Evolutionary conservation across 192 early-diverging fungal genomes (phyloP), one percentile per base, ranked within the genome.

Genomic region (Backusella australiensis): DNA sequence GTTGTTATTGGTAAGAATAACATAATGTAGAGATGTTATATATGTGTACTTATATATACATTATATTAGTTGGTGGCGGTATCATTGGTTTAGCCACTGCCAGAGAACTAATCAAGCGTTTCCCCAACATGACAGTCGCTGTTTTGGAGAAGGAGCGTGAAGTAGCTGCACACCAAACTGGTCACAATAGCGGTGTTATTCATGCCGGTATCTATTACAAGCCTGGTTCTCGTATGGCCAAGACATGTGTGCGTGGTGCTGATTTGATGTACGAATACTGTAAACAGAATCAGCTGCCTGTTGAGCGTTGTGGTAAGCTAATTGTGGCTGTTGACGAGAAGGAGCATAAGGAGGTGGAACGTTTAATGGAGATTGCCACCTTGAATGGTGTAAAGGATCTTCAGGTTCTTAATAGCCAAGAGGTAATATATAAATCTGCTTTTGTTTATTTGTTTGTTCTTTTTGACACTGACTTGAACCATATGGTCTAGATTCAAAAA

Each of bases 261-360:
- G 73, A 81, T 11, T 67, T 90, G 36, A 78, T 90, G 77, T 88
- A 90, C 53, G 74, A 80, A 17, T 82, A 80, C 39, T 88, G 85
- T 70, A 72, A 75, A 66, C 72, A 80, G 11, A 56, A 87, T 42
- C 32, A 79, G 23, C 76, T 90, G 34, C 83, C 85, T 3, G 82
- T 81, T 19, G 52, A 74, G 69, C 69, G 82, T 23, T 83, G 82
- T 72, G 85, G 85, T 34, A 90, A 90, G 72, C 81, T 86, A 74
- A 86, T 90, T 67, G 87, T 90, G 1, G 86, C 84, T 39, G 65
- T 67, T 1, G 65, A 65, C 8, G 76, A 63, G 9, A 77, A 82
- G 9, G 83, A 88, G 69, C 75, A 77, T 42, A 77, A 65, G 41
- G 34, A 69, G 29, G 77, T 89, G 32, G 75, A 80, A 26, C 71